Evolutionary conservation across 805 yeast genomes (phyloP).

Genomic region (Yamadazyma nakazawae): DNA sequence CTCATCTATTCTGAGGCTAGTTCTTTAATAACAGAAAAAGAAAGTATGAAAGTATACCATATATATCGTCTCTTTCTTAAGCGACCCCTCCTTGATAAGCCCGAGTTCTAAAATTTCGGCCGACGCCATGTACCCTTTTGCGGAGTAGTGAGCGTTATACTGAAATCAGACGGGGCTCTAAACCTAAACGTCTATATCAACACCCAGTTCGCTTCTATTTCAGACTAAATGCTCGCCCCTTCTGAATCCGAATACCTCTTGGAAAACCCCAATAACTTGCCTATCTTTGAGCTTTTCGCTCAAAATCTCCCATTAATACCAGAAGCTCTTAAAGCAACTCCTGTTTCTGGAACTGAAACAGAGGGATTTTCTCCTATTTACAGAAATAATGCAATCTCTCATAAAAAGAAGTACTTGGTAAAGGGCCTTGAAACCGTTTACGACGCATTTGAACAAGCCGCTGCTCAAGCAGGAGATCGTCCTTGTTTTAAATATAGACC

Average conservation of each 20-base stretch:
- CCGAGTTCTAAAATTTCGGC: no score
- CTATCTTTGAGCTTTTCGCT: constrained; percentile 10
- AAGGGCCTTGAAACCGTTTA: constrained; percentile 39
- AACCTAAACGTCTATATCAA: neutral
- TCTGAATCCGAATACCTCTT: constrained; percentile 11
- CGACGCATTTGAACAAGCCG: constrained; percentile 28
- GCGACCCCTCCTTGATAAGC: no score
- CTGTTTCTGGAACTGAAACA: constrained; percentile 17
- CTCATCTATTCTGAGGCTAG: neutral
- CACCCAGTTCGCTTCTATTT: neutral
- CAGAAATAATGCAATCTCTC: constrained; percentile 18
- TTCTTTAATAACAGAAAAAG: no score
- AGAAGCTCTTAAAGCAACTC: constrained; percentile 1
- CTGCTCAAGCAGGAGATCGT: constrained; percentile 18
- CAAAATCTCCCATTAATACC: constrained; percentile 8
- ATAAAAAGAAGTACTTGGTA: constrained; percentile 21
- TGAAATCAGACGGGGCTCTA: neutral
- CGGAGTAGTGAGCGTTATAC: neutral
- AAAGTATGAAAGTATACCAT: no score
- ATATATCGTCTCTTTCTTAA: no score
- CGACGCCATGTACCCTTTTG: neutral
- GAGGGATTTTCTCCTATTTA: constrained; percentile 29
- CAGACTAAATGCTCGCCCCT: constrained; percentile 11
- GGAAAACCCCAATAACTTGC: constrained; percentile 9
- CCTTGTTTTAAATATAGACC: constrained; percentile 39